Percentiles rank a stretch among this genome's conserved stretches.
Conservation (phyloP, 164 flowering plant species). For the Piper longum region DNA sequence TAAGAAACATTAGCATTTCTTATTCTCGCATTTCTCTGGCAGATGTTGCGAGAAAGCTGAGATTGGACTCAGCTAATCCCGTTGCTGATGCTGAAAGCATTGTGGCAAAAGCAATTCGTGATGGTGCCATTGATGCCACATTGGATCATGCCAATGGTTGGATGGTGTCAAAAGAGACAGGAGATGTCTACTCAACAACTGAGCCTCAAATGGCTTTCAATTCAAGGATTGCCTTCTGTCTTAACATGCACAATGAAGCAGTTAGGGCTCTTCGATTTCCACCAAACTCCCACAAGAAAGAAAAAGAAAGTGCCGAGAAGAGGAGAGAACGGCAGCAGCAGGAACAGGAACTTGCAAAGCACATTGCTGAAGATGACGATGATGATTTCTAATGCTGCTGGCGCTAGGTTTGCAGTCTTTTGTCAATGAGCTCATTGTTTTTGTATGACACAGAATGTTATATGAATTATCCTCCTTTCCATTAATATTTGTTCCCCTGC, state of each 20-base stretch:
- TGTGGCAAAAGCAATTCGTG: conserved; percentile 87
- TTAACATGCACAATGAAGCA: conserved; percentile 92
- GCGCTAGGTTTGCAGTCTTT: background rate
- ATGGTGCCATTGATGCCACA: conserved; percentile 92
- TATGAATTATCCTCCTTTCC: too few relatives aligned
- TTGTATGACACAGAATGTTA: background rate
- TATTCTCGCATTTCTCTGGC: conserved; percentile 77
- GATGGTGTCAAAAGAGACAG: conserved; percentile 82
- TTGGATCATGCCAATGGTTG: conserved; percentile 73
- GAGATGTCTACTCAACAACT: conserved; percentile 82
- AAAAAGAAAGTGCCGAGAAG: conserved; percentile 89
- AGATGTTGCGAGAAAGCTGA: conserved; percentile 75
- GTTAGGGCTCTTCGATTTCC: conserved; percentile 79
- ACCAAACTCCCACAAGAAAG: conserved; percentile 73
- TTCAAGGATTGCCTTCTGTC: conserved; percentile 85
- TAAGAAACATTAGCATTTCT: conserved; percentile 86
- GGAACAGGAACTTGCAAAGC: conserved; percentile 93
- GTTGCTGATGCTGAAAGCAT: conserved; percentile 93
- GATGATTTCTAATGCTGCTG: conserved; percentile 50
- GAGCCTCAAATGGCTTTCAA: conserved; percentile 82
- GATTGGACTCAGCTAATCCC: conserved; percentile 64
- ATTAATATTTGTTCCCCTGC: background rate
- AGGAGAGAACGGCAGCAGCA: conserved; percentile 53
- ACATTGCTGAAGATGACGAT: conserved; percentile 95
- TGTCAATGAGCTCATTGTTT: background rate